Percentiles rank a stretch among this genome's conserved stretches.
These are phyloP conservation scores for Mycocentrospora acerina DNA, from an alignment of 2,329 filamentous ascomycete genomes.

Conservation along the genomic window DNA sequence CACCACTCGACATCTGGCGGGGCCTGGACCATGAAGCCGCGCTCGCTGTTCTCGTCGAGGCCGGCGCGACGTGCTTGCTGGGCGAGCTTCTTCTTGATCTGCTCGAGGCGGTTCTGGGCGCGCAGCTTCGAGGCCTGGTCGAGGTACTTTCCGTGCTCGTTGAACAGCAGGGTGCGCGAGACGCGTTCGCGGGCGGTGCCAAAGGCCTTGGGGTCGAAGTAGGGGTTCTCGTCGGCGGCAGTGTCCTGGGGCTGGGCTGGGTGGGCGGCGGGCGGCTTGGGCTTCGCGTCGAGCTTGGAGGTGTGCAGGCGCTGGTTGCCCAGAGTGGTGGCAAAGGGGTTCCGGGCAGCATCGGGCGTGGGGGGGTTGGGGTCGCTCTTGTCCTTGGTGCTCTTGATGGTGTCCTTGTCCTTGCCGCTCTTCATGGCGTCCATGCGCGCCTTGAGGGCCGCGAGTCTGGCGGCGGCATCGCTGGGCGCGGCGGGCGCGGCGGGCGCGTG, in stretches of 20 bases:
- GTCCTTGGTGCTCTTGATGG: no score
- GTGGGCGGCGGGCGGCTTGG: conserved; percentile 38
- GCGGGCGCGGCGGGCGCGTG: conserved; percentile 13
- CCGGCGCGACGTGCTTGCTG: conserved; percentile 85
- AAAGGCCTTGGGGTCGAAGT: conserved; percentile 68
- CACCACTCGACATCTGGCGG: conserved; percentile 96
- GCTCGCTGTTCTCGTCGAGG: conserved; percentile 91
- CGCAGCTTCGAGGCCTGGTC: conserved; percentile 88
- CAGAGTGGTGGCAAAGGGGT: conserved; percentile 57
- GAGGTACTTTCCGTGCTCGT: conserved; percentile 96
- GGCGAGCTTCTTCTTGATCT: conserved; percentile 92
- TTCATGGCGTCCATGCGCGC: conserved; percentile 34
- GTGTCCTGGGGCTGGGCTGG: conserved; percentile 44
- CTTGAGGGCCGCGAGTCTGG: conserved; percentile 20
- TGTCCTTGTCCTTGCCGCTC: conserved; percentile 67
- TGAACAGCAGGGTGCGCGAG: conserved; percentile 80
- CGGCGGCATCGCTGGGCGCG: conserved; percentile 5
- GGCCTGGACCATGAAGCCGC: conserved; percentile 78
- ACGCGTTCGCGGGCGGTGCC: conserved; percentile 60
- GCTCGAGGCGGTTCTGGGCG: conserved; percentile 83
- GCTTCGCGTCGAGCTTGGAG: conserved; percentile 30
- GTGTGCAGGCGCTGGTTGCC: conserved; percentile 55
- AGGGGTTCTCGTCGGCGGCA: conserved; percentile 72
- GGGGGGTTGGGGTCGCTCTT: conserved; percentile 49
- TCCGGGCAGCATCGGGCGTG: conserved; percentile 46